Evolutionary conservation across 192 early-diverging fungal species (phyloP), one percentile per base, ranked within the genome.

Genomic region (Backusella liffmaniae): DNA sequence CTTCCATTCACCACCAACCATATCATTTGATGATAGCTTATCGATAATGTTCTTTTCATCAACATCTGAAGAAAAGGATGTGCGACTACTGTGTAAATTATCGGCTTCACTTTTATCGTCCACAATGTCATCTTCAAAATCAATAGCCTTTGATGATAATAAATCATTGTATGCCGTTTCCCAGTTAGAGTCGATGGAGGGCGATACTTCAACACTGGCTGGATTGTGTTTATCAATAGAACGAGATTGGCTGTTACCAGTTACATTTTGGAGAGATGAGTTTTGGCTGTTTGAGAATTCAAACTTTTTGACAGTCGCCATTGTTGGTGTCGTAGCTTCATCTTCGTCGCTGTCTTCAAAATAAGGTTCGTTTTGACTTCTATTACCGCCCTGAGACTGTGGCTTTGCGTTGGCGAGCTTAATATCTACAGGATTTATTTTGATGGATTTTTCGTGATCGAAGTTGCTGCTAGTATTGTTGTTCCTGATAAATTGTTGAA

Each of bases 341-440:
- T 71, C 69, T 41, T 70, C 70, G 6, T 71, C 70, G 15, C 41
- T 46, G 10, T 71, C 70, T 49, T 71, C 70, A 62, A 62, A 62
- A 62, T 62, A 62, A 10, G 12, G 4, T 13, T 62, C 56, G 4
- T 9, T 10, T 62, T 23, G 23, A 15, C 9, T 8, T 62, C 10
- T 10, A 13, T 13, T 29, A 13, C 10, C 23, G 21, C 9, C 56
- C 7, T 26, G 26, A 62, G 26, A 29, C 26, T 62, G 56, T 29
- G 23, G 4, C 3, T 62, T 62, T 29, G 9, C 26, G 10, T 62
- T 62, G 9, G 56, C 56, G 21, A 62, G 23, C 23, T 62, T 29
- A 29, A 62, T 29, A 62, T 62, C 26, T 29, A 62, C 9, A 29
- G 56, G 56, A 62, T 62, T 3, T 10, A 62, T 29, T 62, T 62